Conservation (phyloP, 192 early-diverging fungal genomes). For the Dimargaris xerosporica region DNA sequence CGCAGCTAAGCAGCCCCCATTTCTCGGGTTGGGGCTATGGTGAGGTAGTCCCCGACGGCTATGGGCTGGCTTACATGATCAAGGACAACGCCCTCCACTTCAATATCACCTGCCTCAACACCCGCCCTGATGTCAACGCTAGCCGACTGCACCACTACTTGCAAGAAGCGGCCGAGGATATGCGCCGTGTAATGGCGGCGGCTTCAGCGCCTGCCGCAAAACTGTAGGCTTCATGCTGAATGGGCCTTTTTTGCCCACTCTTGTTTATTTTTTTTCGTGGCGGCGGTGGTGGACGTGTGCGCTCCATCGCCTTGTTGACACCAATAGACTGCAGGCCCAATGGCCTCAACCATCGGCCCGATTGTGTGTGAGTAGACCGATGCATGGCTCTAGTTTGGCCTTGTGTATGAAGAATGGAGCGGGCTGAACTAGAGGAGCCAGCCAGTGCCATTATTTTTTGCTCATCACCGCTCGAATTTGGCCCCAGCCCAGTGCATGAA, state of each 20-base stretch:
- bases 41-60: constrained; percentile 78
- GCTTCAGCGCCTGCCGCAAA: not conserved
- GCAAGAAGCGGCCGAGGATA: constrained; percentile 75
- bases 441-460: too few relatives aligned
- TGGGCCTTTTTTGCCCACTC: not conserved
- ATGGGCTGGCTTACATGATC: constrained; percentile 89
- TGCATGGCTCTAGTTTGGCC: too few relatives aligned
- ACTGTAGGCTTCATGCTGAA: constrained; percentile 1
- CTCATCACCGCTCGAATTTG: too few relatives aligned
- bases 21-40: constrained; percentile 90
- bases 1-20: constrained; percentile 78
- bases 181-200: constrained; percentile 49
- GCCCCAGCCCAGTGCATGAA: too few relatives aligned
- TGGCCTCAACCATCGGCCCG: too few relatives aligned
- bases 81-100: constrained; percentile 73
- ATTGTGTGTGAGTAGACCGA: too few relatives aligned
- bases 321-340: too few relatives aligned
- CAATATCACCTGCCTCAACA: constrained; percentile 63
- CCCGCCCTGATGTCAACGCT: constrained; percentile 36
- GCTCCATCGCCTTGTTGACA: not conserved
- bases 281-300: not conserved
- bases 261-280: not conserved
- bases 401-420: too few relatives aligned
- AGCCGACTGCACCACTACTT: constrained; percentile 64
- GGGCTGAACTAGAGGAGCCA: too few relatives aligned